Evolutionary conservation across 768 basidiomycete genomes (phyloP).

Genomic region (Suillus subluteus): DNA sequence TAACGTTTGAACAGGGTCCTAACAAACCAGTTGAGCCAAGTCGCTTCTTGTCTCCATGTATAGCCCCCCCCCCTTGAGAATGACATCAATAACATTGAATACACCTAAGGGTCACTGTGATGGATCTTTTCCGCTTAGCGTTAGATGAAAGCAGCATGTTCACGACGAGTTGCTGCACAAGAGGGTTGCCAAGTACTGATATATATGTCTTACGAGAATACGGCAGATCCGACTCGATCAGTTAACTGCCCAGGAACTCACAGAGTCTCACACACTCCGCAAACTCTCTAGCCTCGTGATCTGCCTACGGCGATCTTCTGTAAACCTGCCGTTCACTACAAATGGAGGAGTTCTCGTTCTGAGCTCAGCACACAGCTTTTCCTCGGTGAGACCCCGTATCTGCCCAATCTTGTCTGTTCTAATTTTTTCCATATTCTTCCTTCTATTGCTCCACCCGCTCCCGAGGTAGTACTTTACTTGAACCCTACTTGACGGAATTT

Average conservation of each 20-base stretch:
- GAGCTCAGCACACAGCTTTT: constrained; percentile 24
- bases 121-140: constrained; percentile 39
- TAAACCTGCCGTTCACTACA: constrained; percentile 13
- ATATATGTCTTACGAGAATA: constrained; percentile 38
- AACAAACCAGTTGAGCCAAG: constrained; percentile 7
- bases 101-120: constrained; percentile 14
- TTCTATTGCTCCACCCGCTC: constrained; percentile 16
- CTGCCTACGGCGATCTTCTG: constrained; percentile 15
- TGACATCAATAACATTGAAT: constrained; percentile 10
- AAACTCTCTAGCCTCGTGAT: constrained; percentile 26
- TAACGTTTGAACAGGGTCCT: constrained; percentile 9
- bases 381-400: constrained; percentile 18
- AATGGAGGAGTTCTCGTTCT: constrained; percentile 16
- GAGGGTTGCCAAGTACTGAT: constrained; percentile 24
- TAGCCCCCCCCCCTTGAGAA: neutral
- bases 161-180: constrained; percentile 21
- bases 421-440: constrained; percentile 20
- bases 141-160: constrained; percentile 40
- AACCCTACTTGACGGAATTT: constrained; percentile 28
- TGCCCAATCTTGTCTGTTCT: constrained; percentile 20
- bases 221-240: constrained; percentile 43
- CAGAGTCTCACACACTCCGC: constrained; percentile 6
- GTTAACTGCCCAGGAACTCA: constrained; percentile 38
- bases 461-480: constrained; percentile 17
- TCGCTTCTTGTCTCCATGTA: constrained; percentile 9